Percentiles rank a stretch among this genome's conserved stretches.
Conservation (phyloP, 345 rosid species). For the Psidium friedrichsthalianum region DNA sequence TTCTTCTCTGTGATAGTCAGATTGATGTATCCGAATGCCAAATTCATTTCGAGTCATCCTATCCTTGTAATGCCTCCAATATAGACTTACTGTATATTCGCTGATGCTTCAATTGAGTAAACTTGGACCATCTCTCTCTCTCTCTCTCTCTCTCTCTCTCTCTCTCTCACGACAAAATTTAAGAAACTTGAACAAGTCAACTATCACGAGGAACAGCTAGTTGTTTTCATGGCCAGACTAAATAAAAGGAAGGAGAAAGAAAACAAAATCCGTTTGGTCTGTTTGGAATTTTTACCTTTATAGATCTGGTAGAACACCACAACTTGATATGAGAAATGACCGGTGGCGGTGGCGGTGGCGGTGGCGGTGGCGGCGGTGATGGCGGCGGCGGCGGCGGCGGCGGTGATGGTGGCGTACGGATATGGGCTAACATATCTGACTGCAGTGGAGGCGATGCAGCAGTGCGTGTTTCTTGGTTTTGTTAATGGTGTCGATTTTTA, state of each 20-base stretch:
- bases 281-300: background rate
- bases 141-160: background rate
- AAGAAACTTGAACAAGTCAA: background rate
- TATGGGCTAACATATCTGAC: background rate
- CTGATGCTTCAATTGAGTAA: background rate
- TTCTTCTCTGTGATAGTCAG: background rate
- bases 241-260: background rate
- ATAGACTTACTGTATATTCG: background rate
- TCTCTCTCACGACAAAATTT: background rate
- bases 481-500: background rate
- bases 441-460: background rate
- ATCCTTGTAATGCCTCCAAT: background rate
- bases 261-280: background rate
- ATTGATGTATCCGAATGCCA: background rate
- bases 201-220: background rate
- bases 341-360: background rate
- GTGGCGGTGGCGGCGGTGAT: too few relatives aligned
- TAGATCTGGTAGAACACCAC: background rate
- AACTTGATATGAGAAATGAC: background rate
- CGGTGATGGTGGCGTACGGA: background rate
- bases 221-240: background rate
- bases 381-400: too few relatives aligned
- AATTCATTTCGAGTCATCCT: background rate
- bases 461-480: background rate
- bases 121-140: background rate